phyloP scores from a whole-genome alignment of 257 asterid species.

The Penstemon barbatus region DNA sequence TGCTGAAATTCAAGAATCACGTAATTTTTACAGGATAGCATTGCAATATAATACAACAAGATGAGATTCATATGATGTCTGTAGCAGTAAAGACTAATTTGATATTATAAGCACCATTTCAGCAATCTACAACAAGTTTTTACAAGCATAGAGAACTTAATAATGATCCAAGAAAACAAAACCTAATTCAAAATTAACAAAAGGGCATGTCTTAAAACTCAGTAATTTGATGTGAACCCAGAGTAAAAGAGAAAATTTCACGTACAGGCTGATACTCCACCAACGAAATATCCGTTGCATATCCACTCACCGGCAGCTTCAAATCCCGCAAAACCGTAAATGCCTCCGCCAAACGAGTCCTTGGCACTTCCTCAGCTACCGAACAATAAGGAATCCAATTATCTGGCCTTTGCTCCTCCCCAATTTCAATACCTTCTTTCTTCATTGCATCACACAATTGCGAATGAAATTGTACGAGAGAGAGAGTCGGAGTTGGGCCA shows the following conservation, averaged over 20 bases:
- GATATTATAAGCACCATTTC: constrained; percentile 24
- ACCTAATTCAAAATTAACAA: constrained; percentile 24
- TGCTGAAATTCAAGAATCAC: no score
- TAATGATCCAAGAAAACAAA: background rate
- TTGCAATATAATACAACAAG: constrained; percentile 21
- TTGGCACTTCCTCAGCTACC: constrained; percentile 87
- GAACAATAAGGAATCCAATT: constrained; percentile 83
- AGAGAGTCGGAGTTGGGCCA: constrained; percentile 72
- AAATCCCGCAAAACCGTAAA: constrained; percentile 74
- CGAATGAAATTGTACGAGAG: constrained; percentile 79
- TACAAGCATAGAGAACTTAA: constrained; percentile 13
- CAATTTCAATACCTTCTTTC: constrained; percentile 75
- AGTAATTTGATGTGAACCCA: constrained; percentile 54
- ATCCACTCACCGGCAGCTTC: constrained; percentile 85
- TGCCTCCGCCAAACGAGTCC: constrained; percentile 81
- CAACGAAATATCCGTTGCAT: constrained; percentile 75
- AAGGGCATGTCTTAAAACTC: constrained; percentile 42
- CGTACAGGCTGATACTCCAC: constrained; percentile 87
- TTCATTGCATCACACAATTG: constrained; percentile 78
- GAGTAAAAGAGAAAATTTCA: constrained; percentile 67
- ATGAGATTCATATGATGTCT: constrained; percentile 6
- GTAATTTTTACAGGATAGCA: constrained; percentile 13
- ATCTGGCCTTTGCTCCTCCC: constrained; percentile 75
- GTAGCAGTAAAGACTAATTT: constrained; percentile 7
- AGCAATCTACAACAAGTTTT: constrained; percentile 27